Base-by-base conservation (phyloP, 2,329 filamentous ascomycete species). In the Fusarium concolor region DNA sequence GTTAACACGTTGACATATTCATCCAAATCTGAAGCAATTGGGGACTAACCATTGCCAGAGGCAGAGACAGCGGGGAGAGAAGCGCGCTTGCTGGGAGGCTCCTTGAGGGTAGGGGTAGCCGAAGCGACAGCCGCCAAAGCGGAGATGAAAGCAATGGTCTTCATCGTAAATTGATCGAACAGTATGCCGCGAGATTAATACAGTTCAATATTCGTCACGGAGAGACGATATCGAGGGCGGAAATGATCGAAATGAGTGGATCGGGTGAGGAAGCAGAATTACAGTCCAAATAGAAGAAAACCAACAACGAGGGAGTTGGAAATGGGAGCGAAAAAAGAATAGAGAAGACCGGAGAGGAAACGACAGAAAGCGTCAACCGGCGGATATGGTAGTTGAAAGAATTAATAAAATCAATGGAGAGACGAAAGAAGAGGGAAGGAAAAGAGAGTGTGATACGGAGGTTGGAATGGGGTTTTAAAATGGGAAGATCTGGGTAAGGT, bases 1-100 rank as follows among this genome's bases (percentile, higher is more conserved):
- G 47, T 43, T 31, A 63, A 44, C 50, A 44, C 50, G 53, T 39
- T 26, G 17, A 31, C 24, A 41, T 22, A n/a, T 24, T 26, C 9
- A 17, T 37, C 14, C 12, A n/a, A n/a, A 8, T 18, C 26, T 17
- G 22, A 35, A 11, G 11, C 18, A 31, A 29, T 53, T 44, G 28
- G 41, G 20, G 20, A 35, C 79, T 71, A 79, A 88, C 86, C 86
- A 79, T 88, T 89, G 70, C 86, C 86, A 20, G 84, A 86, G 49
- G 80, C 84, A 1, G 83, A 83, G 67, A 89, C 83, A 15, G 81
- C 76, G 18, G 86, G 82, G 26, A 87, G 70, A 49, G 78, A 77
- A 65, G 81, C 82, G 53, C 86, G 83, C 77, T 86, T 86, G 75
- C 76, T 78, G 10, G 84, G 83, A 20, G 82, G 78, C 66, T 84